phyloP scores from a whole-genome alignment of 2,329 filamentous ascomycete species.

The Akanthomyces dipterigenus region DNA sequence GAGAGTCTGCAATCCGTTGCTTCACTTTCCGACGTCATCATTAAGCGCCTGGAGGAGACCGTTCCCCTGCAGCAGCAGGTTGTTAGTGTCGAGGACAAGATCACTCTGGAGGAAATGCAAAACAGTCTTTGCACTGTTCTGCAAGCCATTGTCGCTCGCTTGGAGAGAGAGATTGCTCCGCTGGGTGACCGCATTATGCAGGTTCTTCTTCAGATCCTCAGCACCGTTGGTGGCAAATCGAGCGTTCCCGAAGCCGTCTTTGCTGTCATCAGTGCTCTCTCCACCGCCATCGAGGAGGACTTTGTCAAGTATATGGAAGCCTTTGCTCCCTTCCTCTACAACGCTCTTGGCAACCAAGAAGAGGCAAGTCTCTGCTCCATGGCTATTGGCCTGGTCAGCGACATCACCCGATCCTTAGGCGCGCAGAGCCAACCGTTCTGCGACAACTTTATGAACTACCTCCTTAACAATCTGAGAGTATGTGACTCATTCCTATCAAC shows the following conservation, averaged over 20 bases:
- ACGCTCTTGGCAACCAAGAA: slow-evolving; percentile 90
- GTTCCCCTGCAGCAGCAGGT: slow-evolving; percentile 86
- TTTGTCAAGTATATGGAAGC: slow-evolving; percentile 98
- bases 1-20: slow-evolving; percentile 79
- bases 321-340: slow-evolving; percentile 88
- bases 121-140: slow-evolving; percentile 89
- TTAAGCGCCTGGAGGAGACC: slow-evolving; percentile 86
- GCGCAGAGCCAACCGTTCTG: slow-evolving; percentile 91
- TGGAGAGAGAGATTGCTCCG: slow-evolving; percentile 85
- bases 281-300: slow-evolving; percentile 83
- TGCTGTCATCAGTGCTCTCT: slow-evolving; percentile 83
- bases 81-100: slow-evolving; percentile 92
- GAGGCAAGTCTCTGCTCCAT: slow-evolving; percentile 91
- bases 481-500: slow-evolving; percentile 27
- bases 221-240: slow-evolving; percentile 73
- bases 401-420: slow-evolving; percentile 87
- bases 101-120: slow-evolving; percentile 95
- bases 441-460: slow-evolving; percentile 96
- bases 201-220: slow-evolving; percentile 72
- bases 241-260: slow-evolving; percentile 93
- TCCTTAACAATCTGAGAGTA: slow-evolving; percentile 84
- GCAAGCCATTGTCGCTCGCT: slow-evolving; percentile 81
- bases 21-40: slow-evolving; percentile 76
- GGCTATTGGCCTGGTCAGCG: slow-evolving; percentile 94
- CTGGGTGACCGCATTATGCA: slow-evolving; percentile 94